phyloP scores from a whole-genome alignment of 176 grass and related monocot genomes.

The Paspalum vaginatum region DNA sequence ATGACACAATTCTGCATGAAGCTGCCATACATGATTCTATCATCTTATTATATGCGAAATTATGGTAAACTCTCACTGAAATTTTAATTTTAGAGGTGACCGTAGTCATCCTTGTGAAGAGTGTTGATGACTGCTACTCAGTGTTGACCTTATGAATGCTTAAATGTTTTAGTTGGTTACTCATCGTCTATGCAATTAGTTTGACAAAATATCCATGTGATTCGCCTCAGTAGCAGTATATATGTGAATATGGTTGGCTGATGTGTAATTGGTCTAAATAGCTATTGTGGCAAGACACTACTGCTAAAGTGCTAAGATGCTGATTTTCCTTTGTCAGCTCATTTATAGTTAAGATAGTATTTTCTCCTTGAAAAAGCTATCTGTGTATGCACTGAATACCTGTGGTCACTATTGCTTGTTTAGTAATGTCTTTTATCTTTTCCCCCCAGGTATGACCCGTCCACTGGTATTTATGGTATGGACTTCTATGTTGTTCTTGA shows the following conservation, averaged over 20 bases:
- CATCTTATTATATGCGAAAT: not conserved
- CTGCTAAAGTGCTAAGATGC: too few relatives aligned
- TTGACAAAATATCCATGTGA: too few relatives aligned
- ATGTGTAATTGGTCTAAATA: too few relatives aligned
- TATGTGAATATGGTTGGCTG: too few relatives aligned
- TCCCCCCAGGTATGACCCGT: conserved; percentile 53
- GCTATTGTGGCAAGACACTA: too few relatives aligned
- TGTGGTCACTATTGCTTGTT: not conserved
- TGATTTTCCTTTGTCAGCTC: not conserved
- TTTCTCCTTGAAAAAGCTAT: not conserved
- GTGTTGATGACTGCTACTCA: not conserved
- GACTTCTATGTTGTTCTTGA: conserved; percentile 68
- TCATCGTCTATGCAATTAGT: too few relatives aligned
- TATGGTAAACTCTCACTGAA: too few relatives aligned
- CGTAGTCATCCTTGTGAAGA: not conserved
- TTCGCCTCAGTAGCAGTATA: too few relatives aligned
- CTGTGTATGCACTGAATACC: not conserved
- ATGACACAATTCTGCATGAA: not conserved
- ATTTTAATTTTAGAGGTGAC: not conserved
- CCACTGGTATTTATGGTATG: conserved; percentile 75
- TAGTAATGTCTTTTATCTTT: not conserved
- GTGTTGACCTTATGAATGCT: too few relatives aligned
- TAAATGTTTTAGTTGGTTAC: too few relatives aligned
- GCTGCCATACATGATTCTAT: not conserved
- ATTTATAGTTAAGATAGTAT: not conserved